These are phyloP conservation scores for Fraxinus dipetala DNA, from an alignment of 305 asterid genomes.

Conservation along the genomic window DNA sequence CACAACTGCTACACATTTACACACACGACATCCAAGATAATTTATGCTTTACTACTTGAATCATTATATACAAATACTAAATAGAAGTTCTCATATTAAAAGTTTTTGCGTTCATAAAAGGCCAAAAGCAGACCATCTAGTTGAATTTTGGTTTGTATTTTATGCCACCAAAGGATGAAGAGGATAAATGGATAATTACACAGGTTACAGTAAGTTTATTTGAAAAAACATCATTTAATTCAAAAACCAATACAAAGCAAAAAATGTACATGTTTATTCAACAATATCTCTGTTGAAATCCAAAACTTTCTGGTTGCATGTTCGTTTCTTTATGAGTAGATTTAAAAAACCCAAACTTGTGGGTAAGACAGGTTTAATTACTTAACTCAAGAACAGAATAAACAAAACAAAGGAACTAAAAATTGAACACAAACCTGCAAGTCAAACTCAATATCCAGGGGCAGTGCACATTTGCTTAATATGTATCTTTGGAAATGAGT, in stretches of 20 bases:
- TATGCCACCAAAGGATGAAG: not conserved
- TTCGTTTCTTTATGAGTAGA: not conserved
- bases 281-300: not conserved
- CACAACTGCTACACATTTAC: not conserved
- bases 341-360: not conserved
- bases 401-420: not conserved
- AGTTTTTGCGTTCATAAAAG: not conserved
- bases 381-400: not conserved
- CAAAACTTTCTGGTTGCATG: not conserved
- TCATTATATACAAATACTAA: not conserved
- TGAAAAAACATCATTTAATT: not conserved
- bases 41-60: not conserved
- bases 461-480: conserved; percentile 73
- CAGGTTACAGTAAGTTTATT: not conserved
- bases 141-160: not conserved
- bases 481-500: conserved; percentile 89
- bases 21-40: not conserved
- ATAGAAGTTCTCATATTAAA: not conserved
- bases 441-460: conserved; percentile 93
- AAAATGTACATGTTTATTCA: not conserved
- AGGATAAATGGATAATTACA: not conserved
- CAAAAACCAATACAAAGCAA: not conserved
- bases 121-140: not conserved
- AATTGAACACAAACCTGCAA: conserved; percentile 68
- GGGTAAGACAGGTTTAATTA: not conserved